These are phyloP conservation scores for Vitellaria paradoxa DNA, from an alignment of 179 eudicot species.

Conservation along the genomic window DNA sequence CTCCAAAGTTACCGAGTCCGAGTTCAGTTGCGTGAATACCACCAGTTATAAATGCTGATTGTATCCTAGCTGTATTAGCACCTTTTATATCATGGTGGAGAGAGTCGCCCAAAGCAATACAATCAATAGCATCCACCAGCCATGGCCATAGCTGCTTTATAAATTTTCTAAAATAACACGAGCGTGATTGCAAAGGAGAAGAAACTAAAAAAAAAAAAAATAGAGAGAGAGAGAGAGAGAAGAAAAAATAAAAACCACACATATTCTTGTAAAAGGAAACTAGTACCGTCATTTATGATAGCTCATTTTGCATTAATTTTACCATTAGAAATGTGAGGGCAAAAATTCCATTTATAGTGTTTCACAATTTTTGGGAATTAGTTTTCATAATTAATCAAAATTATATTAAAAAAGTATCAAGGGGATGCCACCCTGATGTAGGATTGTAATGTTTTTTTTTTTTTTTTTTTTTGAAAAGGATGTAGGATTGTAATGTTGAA, in stretches of 20 bases:
- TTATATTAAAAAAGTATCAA: neutral
- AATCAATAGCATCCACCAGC: conserved; percentile 68
- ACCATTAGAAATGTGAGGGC: neutral
- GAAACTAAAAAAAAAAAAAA: neutral
- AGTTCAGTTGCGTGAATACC: conserved; percentile 90
- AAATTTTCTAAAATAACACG: conserved; percentile 52
- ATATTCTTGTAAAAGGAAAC: neutral
- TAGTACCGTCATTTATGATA: neutral
- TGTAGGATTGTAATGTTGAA: too few species aligned
- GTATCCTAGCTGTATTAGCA: conserved; percentile 70
- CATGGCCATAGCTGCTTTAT: conserved; percentile 73
- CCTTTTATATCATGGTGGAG: conserved; percentile 94
- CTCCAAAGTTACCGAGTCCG: conserved; percentile 55
- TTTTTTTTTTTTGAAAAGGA: too few species aligned
- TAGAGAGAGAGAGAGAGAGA: too few species aligned
- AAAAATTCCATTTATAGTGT: neutral
- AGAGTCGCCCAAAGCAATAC: conserved; percentile 96
- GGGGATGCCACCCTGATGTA: too few species aligned
- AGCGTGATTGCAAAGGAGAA: neutral
- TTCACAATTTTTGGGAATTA: too few species aligned
- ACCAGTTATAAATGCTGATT: conserved; percentile 64
- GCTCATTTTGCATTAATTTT: neutral
- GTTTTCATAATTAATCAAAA: neutral
- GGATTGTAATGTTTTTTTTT: too few species aligned
- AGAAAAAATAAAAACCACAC: neutral